These are phyloP conservation scores for Debaryomycetaceae sp. DNA, from an alignment of 1,139 yeast species.

Conservation along the genomic window DNA sequence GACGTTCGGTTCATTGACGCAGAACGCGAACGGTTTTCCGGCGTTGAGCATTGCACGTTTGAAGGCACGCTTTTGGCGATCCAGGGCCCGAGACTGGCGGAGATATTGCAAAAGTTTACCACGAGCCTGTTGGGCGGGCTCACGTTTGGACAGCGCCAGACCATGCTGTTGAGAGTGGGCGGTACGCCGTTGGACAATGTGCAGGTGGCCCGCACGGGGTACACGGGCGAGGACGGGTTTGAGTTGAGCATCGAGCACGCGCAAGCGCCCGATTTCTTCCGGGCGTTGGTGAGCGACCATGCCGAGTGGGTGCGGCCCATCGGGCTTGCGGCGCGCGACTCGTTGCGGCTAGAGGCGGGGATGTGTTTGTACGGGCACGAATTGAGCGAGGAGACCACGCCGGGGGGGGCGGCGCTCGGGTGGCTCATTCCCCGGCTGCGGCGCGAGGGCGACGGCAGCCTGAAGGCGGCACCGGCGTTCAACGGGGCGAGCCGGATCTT, in stretches of 20 bases:
- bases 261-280: slow-evolving; percentile 50
- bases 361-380: slow-evolving; percentile 97
- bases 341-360: slow-evolving; percentile 91
- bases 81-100: slow-evolving; percentile 81
- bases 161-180: slow-evolving; percentile 5
- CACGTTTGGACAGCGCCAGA: slow-evolving; percentile 65
- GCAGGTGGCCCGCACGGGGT: slow-evolving; percentile 88
- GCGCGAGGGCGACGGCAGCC: slow-evolving; percentile 27
- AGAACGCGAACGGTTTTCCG: slow-evolving; percentile 34
- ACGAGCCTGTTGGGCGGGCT: slow-evolving; percentile 45
- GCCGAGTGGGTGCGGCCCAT: slow-evolving; percentile 65
- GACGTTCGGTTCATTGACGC: slow-evolving; percentile 55
- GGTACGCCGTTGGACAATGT: slow-evolving; percentile 13
- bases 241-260: slow-evolving; percentile 62
- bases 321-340: slow-evolving; percentile 95
- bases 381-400: slow-evolving; percentile 68
- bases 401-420: slow-evolving; percentile 76
- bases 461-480: slow-evolving; percentile 36
- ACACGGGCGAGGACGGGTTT: slow-evolving; percentile 98
- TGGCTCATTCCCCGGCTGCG: slow-evolving; percentile 87
- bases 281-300: slow-evolving; percentile 43
- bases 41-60: slow-evolving; percentile 51
- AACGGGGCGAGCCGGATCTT: slow-evolving; percentile 70
- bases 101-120: slow-evolving; percentile 55
- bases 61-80: slow-evolving; percentile 77